Evolutionary conservation across 2,329 filamentous ascomycete genomes (phyloP).

Genomic region (Nemania abortiva): DNA sequence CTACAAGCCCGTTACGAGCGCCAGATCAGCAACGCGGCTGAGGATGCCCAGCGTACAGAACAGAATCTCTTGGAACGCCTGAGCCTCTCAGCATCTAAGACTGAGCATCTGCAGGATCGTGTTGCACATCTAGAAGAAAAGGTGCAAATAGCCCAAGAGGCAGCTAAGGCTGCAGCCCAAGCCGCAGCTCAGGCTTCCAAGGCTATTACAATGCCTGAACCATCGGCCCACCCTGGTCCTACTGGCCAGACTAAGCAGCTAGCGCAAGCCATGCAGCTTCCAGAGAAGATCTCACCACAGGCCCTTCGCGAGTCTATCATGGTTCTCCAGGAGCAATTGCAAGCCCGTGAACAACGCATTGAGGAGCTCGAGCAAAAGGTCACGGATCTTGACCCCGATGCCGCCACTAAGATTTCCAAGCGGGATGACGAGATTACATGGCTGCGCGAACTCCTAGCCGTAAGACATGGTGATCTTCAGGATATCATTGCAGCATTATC

Average conservation of each 20-base stretch:
- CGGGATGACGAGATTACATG: slow-evolving; percentile 94
- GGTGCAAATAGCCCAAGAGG: slow-evolving; percentile 88
- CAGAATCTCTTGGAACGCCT: slow-evolving; percentile 84
- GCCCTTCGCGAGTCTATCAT: slow-evolving; percentile 95
- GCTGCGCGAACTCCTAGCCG: slow-evolving; percentile 91
- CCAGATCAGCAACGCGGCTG: slow-evolving; percentile 76
- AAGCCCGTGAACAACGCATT: slow-evolving; percentile 90
- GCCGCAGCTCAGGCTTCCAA: slow-evolving; percentile 60
- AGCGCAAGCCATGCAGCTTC: slow-evolving; percentile 64
- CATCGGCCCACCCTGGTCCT: slow-evolving; percentile 60
- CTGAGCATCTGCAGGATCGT: slow-evolving; percentile 86
- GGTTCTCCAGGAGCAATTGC: slow-evolving; percentile 95
- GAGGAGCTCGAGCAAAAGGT: slow-evolving; percentile 85
- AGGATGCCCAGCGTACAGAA: slow-evolving; percentile 86
- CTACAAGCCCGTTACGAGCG: slow-evolving; percentile 80
- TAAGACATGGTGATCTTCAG: slow-evolving; percentile 89
- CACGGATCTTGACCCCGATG: slow-evolving; percentile 78
- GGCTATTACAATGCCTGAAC: slow-evolving; percentile 55
- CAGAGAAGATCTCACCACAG: slow-evolving; percentile 92
- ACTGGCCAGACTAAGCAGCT: slow-evolving; percentile 55
- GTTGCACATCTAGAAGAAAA: slow-evolving; percentile 89
- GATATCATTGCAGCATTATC: slow-evolving; percentile 88
- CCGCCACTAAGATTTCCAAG: slow-evolving; percentile 85
- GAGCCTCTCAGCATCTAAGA: slow-evolving; percentile 84
- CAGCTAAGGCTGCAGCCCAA: slow-evolving; percentile 83